Evolutionary conservation across 2,329 filamentous ascomycete genomes (phyloP), one percentile per base, ranked within the genome.

Genomic region (Monosporascus sp.): DNA sequence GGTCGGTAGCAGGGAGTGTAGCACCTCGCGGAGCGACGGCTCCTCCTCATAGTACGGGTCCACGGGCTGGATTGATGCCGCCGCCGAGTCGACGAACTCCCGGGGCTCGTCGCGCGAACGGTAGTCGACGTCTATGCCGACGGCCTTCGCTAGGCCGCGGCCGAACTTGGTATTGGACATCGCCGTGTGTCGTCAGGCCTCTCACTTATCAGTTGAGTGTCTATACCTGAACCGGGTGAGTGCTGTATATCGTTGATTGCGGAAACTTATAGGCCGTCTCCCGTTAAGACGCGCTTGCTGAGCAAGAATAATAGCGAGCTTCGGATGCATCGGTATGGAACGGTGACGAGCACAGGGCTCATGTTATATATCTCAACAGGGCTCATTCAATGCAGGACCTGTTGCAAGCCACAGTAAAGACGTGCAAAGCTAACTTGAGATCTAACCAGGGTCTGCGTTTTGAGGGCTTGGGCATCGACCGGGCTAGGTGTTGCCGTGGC

Each of bases 21-120:
- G 59, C 83, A 86, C 96, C 64, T 96, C 90, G 1, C 71, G 62
- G 0, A 84, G 81, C 3, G 85, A 88, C 0, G 93, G 92, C 57
- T 91, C 87, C 17, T 86, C 78, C 67, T 97, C 93, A 52, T 93
- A 79, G 66, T 94, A 97, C 43, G 81, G 86, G 58, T 93, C 87
- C 45, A 90, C 77, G 47, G 57, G 55, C 46, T 56, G 47, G 47
- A 66, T 58, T 1, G 55, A 62, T 2, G 53, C 54, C 5, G 64
- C 66, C 22, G 65, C 62, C n/a, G 64, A 61, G 39, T 61, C 55
- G 39, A 68, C 55, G 37, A 61, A 55, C 20, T 62, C 60, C 18
- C 50, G 55, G 1, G 66, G 66, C 54, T 67, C 63, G 22, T 59
- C 48, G 25, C 58, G 57, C 14, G 57, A 53, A 35, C 65, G 64